Evolutionary conservation across 352 stramenopile genomes (phyloP).

Genomic region (Phytophthora litchii): DNA sequence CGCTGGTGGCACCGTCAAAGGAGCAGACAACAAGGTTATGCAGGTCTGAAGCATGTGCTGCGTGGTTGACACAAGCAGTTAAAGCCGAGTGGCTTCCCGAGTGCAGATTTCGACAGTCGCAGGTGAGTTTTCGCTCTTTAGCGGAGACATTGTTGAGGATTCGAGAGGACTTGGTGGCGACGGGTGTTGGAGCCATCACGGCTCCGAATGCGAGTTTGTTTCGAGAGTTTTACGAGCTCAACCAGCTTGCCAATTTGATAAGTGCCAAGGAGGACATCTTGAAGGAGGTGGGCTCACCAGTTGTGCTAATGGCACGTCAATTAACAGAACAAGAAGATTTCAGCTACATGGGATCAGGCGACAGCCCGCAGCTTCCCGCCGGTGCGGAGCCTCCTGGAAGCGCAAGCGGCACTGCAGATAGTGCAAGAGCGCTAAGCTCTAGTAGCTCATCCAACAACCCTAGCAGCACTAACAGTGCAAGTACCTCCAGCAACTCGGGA

Average conservation of each 20-base stretch:
- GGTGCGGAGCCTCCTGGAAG: constrained; percentile 17
- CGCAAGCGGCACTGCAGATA: not conserved
- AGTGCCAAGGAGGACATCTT: constrained; percentile 5
- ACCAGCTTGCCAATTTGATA: constrained; percentile 30
- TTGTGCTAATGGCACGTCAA: constrained; percentile 22
- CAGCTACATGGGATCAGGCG: constrained; percentile 12
- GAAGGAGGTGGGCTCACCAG: constrained; percentile 12
- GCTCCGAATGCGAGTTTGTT: constrained; percentile 36
- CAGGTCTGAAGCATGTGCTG: constrained; percentile 25
- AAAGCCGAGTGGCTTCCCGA: constrained; percentile 33
- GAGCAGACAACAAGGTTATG: constrained; percentile 35
- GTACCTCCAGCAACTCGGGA: not conserved
- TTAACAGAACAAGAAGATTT: constrained; percentile 21
- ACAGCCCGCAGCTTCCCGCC: constrained; percentile 6
- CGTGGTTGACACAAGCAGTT: constrained; percentile 23
- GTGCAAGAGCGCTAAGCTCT: not conserved
- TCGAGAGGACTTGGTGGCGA: constrained; percentile 26
- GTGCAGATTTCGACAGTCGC: constrained; percentile 38
- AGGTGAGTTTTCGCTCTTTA: constrained; percentile 36
- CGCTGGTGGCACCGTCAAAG: constrained; percentile 15
- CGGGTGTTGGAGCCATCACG: not conserved
- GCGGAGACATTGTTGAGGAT: constrained; percentile 39
- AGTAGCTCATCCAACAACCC: not conserved
- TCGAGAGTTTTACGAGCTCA: constrained; percentile 34
- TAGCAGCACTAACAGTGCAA: constrained; percentile 2